phyloP scores from a whole-genome alignment of 2,329 filamentous ascomycete species.

The Aaosphaeria pasadenensis region DNA sequence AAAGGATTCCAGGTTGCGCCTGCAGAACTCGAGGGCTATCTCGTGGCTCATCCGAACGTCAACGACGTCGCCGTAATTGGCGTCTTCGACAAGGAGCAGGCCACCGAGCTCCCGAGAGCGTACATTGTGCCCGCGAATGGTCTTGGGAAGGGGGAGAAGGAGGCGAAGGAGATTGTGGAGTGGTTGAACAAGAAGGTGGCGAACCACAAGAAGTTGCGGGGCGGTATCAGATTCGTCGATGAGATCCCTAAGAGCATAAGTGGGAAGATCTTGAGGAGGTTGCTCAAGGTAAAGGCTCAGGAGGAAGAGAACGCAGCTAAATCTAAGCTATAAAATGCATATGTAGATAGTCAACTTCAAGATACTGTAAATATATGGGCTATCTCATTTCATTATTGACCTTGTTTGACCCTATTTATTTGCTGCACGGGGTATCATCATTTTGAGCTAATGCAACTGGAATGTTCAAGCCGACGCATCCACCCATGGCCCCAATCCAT shows the following conservation, averaged over 20 bases:
- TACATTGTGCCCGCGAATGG: slow-evolving; percentile 35
- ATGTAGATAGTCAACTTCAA: neutral
- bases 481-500: slow-evolving; percentile 87
- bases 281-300: slow-evolving; percentile 43
- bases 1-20: slow-evolving; percentile 49
- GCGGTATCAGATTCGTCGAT: slow-evolving; percentile 45
- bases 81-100: slow-evolving; percentile 43
- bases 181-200: slow-evolving; percentile 45
- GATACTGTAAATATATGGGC: too few species aligned
- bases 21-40: slow-evolving; percentile 46
- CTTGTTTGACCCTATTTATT: too few species aligned
- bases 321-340: slow-evolving; percentile 40
- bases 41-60: slow-evolving; percentile 41
- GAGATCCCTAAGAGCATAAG: slow-evolving; percentile 48
- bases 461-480: slow-evolving; percentile 73
- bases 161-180: slow-evolving; percentile 39
- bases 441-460: slow-evolving; percentile 59
- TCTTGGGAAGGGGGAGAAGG: slow-evolving; percentile 25
- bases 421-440: too few species aligned
- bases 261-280: slow-evolving; percentile 47
- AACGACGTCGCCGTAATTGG: slow-evolving; percentile 47
- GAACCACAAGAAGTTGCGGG: slow-evolving; percentile 46
- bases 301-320: slow-evolving; percentile 39
- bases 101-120: slow-evolving; percentile 43
- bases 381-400: too few species aligned